Base-by-base conservation (phyloP, 176 grass and related monocot species). In the Carex littledalei region DNA sequence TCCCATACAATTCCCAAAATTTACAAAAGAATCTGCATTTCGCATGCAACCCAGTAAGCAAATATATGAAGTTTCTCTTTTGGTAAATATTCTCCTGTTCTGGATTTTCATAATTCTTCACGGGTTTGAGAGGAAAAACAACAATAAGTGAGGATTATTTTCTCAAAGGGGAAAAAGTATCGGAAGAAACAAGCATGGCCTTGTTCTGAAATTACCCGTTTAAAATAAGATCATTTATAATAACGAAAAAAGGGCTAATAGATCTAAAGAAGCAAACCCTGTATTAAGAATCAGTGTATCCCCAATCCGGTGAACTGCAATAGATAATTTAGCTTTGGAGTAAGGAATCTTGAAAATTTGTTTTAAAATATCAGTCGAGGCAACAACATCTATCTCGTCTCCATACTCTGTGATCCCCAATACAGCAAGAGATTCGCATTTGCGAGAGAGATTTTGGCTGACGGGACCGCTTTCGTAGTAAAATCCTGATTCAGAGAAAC, bases 311-410 rank as follows among this genome's bases (percentile, higher is more conserved):
- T 95, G 91, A 78, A 99, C 93, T 63, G 96, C 93, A 69, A 99
- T 91, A 70, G 96, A 99, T 87, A 99, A 77, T 85, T 99, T 90
- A 58, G 93, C 91, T 86, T 95, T 99, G 63, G 96, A 94, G 72
- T 95, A 99, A 67, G 93, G 91, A 80, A 99, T 92, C 88, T 95
- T 99, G 74, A 99, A 99, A 89, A 95, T 99, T 73, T 99, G 96
- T 85, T 99, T 99, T 21, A 99, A 77, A 85, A 99, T 94, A 87
- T 99, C 96, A 78, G 93, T 87, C 62, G 96, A 90, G 13, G 96
- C 93, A 88, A 99, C 78, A 67, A 99, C 91, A 87, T 99, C 96
- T 89, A 99, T 88, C 88, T 95, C 91, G 60, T 95, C 91, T 14
- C 88, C 88, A 84, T 94, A 95, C 84, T 99, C 96, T 1, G 96